Percentiles rank a stretch among this genome's conserved stretches.
Evolutionary conservation across 2,329 filamentous ascomycete genomes (phyloP).

Genomic region (Aureobasidium sp.): DNA sequence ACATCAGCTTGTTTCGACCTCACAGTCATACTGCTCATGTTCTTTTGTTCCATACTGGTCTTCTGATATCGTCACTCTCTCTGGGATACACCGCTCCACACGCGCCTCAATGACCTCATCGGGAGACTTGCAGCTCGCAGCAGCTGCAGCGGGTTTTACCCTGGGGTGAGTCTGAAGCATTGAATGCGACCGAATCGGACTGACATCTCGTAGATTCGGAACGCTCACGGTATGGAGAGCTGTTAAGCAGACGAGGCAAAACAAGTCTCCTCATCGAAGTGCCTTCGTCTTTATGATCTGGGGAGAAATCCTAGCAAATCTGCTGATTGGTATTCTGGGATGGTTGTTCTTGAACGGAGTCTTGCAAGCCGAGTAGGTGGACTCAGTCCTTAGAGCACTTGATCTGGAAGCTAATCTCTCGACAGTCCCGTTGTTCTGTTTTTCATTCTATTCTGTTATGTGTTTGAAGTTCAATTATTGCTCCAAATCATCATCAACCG

Average conservation of each 20-base stretch:
- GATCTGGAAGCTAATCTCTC: background rate
- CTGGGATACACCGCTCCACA: background rate
- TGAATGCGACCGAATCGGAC: background rate
- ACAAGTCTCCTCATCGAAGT: constrained; percentile 6
- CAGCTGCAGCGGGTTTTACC: constrained; percentile 30
- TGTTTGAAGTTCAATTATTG: constrained; percentile 17
- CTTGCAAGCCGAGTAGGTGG: constrained; percentile 1
- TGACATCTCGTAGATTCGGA: constrained; percentile 25
- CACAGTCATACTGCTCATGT: background rate
- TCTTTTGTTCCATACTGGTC: background rate
- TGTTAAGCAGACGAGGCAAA: constrained; percentile 28
- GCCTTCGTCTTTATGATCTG: constrained; percentile 40
- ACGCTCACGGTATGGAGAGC: constrained; percentile 37
- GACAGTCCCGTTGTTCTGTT: constrained; percentile 22
- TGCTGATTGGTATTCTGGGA: constrained; percentile 37
- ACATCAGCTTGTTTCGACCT: background rate
- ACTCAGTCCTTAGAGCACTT: background rate
- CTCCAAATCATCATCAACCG: constrained; percentile 36
- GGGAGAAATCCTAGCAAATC: constrained; percentile 39
- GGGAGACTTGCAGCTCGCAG: constrained; percentile 17
- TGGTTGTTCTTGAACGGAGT: constrained; percentile 19
- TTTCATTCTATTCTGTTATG: constrained; percentile 17
- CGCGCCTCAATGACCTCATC: background rate
- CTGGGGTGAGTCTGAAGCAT: constrained; percentile 22
- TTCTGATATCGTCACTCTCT: background rate